These are phyloP conservation scores for Cyclaneusma minus DNA, from an alignment of 2,329 filamentous ascomycete species.

Conservation along the genomic window DNA sequence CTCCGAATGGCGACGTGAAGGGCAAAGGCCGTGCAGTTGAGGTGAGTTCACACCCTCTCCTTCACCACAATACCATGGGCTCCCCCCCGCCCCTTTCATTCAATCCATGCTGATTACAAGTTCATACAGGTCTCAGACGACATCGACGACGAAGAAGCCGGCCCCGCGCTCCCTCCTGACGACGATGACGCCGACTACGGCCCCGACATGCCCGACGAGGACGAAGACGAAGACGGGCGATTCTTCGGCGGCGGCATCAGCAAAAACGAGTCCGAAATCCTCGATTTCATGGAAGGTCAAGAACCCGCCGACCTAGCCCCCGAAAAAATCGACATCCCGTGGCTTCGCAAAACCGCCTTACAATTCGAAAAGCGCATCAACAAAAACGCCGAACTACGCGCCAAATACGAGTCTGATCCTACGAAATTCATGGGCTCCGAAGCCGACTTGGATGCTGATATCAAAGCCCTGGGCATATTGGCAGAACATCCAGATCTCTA, in stretches of 20 bases:
- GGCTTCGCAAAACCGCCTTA: slow-evolving; percentile 68
- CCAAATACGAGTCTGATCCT: slow-evolving; percentile 68
- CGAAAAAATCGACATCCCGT: slow-evolving; percentile 69
- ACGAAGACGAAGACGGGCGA: slow-evolving; percentile 77
- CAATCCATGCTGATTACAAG: not conserved
- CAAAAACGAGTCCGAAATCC: slow-evolving; percentile 61
- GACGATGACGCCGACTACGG: slow-evolving; percentile 39
- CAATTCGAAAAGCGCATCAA: slow-evolving; percentile 83
- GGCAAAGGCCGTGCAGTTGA: slow-evolving; percentile 15
- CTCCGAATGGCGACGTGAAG: slow-evolving; percentile 25
- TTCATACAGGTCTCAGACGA: slow-evolving; percentile 22
- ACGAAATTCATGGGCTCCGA: slow-evolving; percentile 74
- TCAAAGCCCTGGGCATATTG: slow-evolving; percentile 75
- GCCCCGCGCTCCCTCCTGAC: slow-evolving; percentile 33
- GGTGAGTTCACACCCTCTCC: slow-evolving; percentile 6
- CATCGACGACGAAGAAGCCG: slow-evolving; percentile 28
- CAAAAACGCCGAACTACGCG: slow-evolving; percentile 79
- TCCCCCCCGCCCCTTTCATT: too few species aligned
- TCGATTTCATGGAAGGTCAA: slow-evolving; percentile 72
- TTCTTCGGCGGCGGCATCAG: slow-evolving; percentile 93
- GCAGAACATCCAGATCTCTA: slow-evolving; percentile 79
- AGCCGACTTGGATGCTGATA: slow-evolving; percentile 76
- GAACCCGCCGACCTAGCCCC: slow-evolving; percentile 30
- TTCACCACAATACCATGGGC: too few species aligned
- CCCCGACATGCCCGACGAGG: slow-evolving; percentile 34